Evolutionary conservation across 345 rosid species (phyloP).

Genomic region (Syzygium aqueum): DNA sequence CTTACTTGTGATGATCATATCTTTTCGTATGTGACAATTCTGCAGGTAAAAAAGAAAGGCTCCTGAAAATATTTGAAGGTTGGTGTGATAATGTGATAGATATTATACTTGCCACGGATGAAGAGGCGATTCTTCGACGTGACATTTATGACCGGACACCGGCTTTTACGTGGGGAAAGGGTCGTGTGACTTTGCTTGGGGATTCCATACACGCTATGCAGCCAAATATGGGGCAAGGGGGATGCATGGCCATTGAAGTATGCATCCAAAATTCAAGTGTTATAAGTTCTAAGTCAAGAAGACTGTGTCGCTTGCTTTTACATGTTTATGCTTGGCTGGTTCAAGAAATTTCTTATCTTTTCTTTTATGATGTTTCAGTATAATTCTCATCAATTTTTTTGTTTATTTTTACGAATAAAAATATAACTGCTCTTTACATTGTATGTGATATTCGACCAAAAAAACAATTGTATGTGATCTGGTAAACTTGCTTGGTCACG

Average conservation of each 20-base stretch:
- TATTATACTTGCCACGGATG: conserved; percentile 63
- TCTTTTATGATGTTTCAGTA: background rate
- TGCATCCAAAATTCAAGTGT: background rate
- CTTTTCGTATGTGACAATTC: background rate
- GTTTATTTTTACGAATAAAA: background rate
- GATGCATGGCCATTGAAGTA: conserved; percentile 99
- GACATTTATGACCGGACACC: conserved; percentile 84
- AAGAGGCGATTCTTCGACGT: conserved; percentile 73
- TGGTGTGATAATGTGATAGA: conserved; percentile 92
- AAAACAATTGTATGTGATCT: background rate
- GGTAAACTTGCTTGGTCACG: background rate
- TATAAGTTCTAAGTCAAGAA: background rate
- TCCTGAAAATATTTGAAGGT: conserved; percentile 73
- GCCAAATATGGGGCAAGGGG: conserved; percentile 95
- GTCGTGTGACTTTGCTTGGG: conserved; percentile 85
- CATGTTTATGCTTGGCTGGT: background rate
- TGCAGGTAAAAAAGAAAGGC: conserved; percentile 70
- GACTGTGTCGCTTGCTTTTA: background rate
- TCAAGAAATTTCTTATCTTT: background rate
- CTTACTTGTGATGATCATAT: background rate
- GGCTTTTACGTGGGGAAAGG: conserved; percentile 74
- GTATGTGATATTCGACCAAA: background rate
- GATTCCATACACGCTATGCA: conserved; percentile 97
- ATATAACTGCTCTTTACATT: background rate
- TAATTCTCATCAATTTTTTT: background rate